A percentile compares a stretch with the other conserved stretches of the same genome.
Evolutionary conservation across 2,329 filamentous ascomycete genomes (phyloP).

Genomic region (Cladosporium halotolerans): DNA sequence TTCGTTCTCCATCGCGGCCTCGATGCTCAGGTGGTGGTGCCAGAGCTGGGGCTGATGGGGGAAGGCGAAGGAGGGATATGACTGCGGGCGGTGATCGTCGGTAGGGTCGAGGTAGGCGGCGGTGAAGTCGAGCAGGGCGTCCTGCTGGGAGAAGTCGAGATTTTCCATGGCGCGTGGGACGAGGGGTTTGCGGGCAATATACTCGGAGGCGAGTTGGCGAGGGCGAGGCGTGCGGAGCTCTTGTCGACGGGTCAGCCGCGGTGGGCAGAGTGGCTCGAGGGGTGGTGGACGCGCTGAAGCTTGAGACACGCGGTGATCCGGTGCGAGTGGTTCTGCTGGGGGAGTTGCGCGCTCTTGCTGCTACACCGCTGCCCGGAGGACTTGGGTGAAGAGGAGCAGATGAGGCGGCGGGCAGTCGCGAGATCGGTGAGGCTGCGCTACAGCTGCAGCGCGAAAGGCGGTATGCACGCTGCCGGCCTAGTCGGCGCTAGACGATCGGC

Average conservation of each 20-base stretch:
- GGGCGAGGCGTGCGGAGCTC: constrained; percentile 5
- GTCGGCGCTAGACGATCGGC: constrained; percentile 3
- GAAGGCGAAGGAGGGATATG: constrained; percentile 22
- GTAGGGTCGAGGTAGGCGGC: constrained; percentile 30
- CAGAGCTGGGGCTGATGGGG: constrained; percentile 13
- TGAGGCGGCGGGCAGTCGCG: not conserved
- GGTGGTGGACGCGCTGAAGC: constrained; percentile 2
- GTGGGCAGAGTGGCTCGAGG: not conserved
- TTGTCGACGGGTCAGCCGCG: constrained; percentile 3
- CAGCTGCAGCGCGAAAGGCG: not conserved
- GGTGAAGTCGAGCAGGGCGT: constrained; percentile 37
- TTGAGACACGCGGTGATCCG: constrained; percentile 4
- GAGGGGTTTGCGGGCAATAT: constrained; percentile 7
- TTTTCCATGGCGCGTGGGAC: constrained; percentile 35
- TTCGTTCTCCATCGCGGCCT: constrained; percentile 21
- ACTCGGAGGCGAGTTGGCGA: not conserved
- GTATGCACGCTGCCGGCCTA: not conserved
- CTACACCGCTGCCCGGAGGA: constrained; percentile 1
- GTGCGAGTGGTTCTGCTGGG: not conserved
- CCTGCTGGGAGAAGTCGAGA: constrained; percentile 34
- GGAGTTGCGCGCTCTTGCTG: not conserved
- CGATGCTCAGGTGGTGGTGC: constrained; percentile 19
- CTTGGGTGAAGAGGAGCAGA: not conserved
- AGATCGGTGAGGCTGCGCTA: not conserved
- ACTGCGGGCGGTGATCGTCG: constrained; percentile 27